Conservation (phyloP, 1,139 yeast genomes). For the Yamadazyma atmosphaerica region DNA sequence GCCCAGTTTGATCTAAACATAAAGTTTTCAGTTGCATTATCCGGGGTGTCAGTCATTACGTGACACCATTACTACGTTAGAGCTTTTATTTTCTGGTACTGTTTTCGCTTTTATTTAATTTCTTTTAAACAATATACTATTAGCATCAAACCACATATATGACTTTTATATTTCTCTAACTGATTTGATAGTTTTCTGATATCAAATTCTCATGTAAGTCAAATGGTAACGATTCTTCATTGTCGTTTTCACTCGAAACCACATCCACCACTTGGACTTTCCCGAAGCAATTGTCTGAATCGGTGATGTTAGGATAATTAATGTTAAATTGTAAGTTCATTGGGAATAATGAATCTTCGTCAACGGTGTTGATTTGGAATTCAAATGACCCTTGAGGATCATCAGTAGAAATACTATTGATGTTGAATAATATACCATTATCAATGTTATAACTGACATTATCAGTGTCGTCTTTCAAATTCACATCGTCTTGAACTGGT, state of each 20-base stretch:
- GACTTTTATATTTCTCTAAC: slow-evolving; percentile 6
- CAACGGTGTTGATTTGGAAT: slow-evolving; percentile 58
- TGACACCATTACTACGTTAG: slow-evolving; percentile 1
- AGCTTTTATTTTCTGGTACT: not conserved
- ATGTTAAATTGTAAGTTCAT: slow-evolving; percentile 60
- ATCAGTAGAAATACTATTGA: slow-evolving; percentile 49
- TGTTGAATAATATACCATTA: slow-evolving; percentile 62
- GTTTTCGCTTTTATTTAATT: not conserved
- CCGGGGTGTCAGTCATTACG: slow-evolving; percentile 41
- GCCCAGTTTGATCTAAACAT: slow-evolving; percentile 35
- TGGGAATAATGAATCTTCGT: slow-evolving; percentile 90
- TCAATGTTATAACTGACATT: slow-evolving; percentile 47
- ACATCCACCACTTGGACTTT: slow-evolving; percentile 44
- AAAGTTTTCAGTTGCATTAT: slow-evolving; percentile 51
- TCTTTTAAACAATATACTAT: slow-evolving; percentile 2
- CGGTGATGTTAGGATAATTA: slow-evolving; percentile 34
- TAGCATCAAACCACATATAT: slow-evolving; percentile 1
- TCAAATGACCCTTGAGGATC: slow-evolving; percentile 76
- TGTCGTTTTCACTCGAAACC: slow-evolving; percentile 33
- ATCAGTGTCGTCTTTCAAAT: slow-evolving; percentile 51
- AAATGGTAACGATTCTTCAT: slow-evolving; percentile 60
- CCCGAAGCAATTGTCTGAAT: slow-evolving; percentile 42
- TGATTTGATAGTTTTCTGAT: slow-evolving; percentile 65
- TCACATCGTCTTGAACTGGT: slow-evolving; percentile 61
- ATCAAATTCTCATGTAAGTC: slow-evolving; percentile 62